Conservation (phyloP, 805 yeast species). For the Starmerella asiatica region DNA sequence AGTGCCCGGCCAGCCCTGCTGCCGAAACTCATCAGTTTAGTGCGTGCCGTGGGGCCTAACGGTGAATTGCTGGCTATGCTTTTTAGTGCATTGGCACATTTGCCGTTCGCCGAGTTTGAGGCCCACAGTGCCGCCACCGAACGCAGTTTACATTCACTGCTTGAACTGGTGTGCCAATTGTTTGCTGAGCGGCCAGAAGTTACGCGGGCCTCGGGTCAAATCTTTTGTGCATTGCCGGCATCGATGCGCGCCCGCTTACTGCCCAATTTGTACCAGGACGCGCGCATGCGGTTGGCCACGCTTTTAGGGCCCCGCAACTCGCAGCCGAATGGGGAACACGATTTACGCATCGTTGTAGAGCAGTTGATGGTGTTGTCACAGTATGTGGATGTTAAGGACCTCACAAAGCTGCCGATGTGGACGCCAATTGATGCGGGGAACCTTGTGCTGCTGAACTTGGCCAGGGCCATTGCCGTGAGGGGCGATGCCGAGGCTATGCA, state of each 20-base stretch:
- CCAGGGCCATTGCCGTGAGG: slow-evolving; percentile 10
- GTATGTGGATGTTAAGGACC: slow-evolving; percentile 5
- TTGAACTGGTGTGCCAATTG: slow-evolving; percentile 1
- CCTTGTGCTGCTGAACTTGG: slow-evolving; percentile 2
- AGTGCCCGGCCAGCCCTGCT: not conserved
- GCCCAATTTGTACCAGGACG: slow-evolving; percentile 10
- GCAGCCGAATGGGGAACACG: not conserved
- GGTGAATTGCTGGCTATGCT: slow-evolving; percentile 8
- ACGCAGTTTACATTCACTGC: not conserved
- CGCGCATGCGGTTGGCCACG: slow-evolving; percentile 11
- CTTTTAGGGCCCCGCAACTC: slow-evolving; percentile 13
- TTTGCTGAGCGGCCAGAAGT: slow-evolving; percentile 7
- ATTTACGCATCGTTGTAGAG: too few relatives aligned
- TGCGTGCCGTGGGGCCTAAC: slow-evolving; percentile 1
- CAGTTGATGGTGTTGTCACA: slow-evolving; percentile 6
- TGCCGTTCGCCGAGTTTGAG: slow-evolving; percentile 2
- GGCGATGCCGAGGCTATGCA: slow-evolving; percentile 1
- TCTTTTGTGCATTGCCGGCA: slow-evolving; percentile 5
- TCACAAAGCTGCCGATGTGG: slow-evolving; percentile 14
- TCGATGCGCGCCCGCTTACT: not conserved
- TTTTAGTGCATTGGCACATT: not conserved
- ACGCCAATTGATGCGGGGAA: not conserved
- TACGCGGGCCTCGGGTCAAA: not conserved
- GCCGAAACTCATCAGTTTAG: not conserved
- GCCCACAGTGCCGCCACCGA: slow-evolving; percentile 2